phyloP scores from a whole-genome alignment of 306 rosid species.

The Prunus campanulata region DNA sequence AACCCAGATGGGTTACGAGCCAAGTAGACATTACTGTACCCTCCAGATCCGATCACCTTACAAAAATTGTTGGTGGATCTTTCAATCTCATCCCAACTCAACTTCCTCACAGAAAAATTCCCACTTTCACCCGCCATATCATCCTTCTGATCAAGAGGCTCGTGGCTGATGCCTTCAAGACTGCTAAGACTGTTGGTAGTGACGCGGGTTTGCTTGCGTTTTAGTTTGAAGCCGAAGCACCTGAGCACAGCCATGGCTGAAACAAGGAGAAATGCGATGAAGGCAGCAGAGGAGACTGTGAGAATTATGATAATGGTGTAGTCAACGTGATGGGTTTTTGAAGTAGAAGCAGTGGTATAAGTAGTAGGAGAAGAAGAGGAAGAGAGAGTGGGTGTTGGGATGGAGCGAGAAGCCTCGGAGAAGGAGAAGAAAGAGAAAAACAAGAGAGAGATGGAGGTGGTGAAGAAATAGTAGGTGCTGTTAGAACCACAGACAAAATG shows the following conservation, averaged over 20 bases:
- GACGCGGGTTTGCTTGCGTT: conserved; percentile 8
- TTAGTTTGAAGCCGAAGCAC: conserved; percentile 19
- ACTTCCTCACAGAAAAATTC: conserved; percentile 8
- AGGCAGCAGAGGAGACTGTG: not conserved
- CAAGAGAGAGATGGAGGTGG: conserved; percentile 12
- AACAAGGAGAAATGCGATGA: not conserved
- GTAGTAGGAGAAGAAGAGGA: not conserved
- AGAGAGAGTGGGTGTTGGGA: not conserved
- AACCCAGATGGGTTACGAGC: conserved; percentile 17
- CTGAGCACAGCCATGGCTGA: conserved; percentile 23
- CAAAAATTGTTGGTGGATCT: conserved; percentile 30
- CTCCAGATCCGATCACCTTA: conserved; percentile 44
- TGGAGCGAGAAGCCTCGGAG: conserved; percentile 21
- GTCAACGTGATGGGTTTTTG: conserved; percentile 6
- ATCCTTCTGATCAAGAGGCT: no score
- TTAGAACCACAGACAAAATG: not conserved
- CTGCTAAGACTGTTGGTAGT: no score
- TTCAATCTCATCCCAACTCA: conserved; percentile 42
- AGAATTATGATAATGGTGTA: not conserved
- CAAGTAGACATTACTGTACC: conserved; percentile 45
- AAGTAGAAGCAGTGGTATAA: not conserved
- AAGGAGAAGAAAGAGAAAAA: not conserved
- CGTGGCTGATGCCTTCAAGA: no score
- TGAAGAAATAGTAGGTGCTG: conserved; percentile 3
- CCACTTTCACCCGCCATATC: no score